Conservation (phyloP, 306 rosid genomes). For the Abrus precatorius region DNA sequence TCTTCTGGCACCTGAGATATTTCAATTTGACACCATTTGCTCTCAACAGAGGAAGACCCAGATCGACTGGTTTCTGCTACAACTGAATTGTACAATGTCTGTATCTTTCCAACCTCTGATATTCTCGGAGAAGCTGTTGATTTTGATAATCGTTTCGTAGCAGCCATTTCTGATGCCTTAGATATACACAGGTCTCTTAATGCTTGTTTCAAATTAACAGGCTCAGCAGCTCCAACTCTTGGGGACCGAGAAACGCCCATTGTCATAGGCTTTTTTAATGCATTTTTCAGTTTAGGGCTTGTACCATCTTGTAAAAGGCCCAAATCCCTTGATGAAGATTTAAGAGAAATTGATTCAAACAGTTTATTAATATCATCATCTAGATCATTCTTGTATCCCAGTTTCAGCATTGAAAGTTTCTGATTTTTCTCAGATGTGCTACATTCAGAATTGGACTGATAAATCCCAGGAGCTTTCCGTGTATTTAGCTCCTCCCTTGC, state of each 20-base stretch:
- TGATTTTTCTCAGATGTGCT: constrained; percentile 49
- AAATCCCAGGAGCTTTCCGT: constrained; percentile 52
- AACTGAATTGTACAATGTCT: constrained; percentile 82
- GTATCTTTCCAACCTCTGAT: constrained; percentile 92
- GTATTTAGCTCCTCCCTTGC: constrained; percentile 64
- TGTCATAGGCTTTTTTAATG: constrained; percentile 80
- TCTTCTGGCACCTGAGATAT: constrained; percentile 68
- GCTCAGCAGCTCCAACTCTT: constrained; percentile 70
- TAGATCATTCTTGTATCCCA: constrained; percentile 70
- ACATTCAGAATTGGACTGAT: constrained; percentile 37
- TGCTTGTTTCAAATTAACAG: constrained; percentile 88
- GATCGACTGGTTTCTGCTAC: constrained; percentile 67
- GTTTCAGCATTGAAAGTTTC: constrained; percentile 62
- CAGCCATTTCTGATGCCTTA: constrained; percentile 99
- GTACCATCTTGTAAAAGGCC: constrained; percentile 63
- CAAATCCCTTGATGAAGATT: constrained; percentile 66
- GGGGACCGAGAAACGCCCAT: constrained; percentile 74
- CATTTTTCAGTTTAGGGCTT: constrained; percentile 66
- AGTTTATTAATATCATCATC: constrained; percentile 83
- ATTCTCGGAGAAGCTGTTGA: constrained; percentile 71
- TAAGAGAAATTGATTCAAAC: constrained; percentile 72
- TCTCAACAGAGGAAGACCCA: constrained; percentile 54
- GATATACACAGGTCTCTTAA: constrained; percentile 89
- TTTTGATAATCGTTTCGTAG: constrained; percentile 85
- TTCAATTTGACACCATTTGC: constrained; percentile 60